Base-by-base conservation (phyloP, 208 protist genomes). In the Acanthamoeba divionensis region DNA sequence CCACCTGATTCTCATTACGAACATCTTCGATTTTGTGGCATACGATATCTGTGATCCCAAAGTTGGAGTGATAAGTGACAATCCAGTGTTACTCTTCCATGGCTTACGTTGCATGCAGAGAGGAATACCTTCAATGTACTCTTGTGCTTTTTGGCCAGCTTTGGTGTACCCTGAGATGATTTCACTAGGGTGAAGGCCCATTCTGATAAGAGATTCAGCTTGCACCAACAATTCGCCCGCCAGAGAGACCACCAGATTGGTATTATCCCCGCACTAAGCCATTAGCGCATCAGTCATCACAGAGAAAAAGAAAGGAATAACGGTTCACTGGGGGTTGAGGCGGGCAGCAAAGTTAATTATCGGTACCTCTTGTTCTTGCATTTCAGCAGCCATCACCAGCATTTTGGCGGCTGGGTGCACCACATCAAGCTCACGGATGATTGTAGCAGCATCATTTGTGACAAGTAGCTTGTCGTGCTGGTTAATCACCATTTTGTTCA, bases 401-500 rank as follows among this genome's bases (percentile, higher is more conserved):
- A 99, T 95, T 95, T 99, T 99, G 6, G 98, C 98, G 12, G 98
- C 98, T 48, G 95, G 95, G 90, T 96, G 95, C 52, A 95, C 66
- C 38, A 99, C 97, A 91, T 99, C 99, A 0, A 99, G 92, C 95
- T 99, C 99, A 54, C 97, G 96, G 26, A 99, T 94, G 69, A 99
- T 99, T 9, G 98, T 99, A n/a, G 98, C 98, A 15, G 99, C 98
- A 94, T 99, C 99, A 93, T 99, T 98, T 1, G 99, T 99, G 44
- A 99, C 98, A 93, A 99, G 99, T 8, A 99, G 93, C 95, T 99
- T 99, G 89, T 99, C 99, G 0, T 99, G 94, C 90, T 99, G 98
- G 94, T 99, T 99, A 86, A 99, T 98, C 33, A 99, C 96, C 96
- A 99, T 99, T 96, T 99, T 99, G 93, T 99, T 99, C 92, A 99